Conservation (phyloP, 306 rosid species). For the Quercus engelmannii region DNA sequence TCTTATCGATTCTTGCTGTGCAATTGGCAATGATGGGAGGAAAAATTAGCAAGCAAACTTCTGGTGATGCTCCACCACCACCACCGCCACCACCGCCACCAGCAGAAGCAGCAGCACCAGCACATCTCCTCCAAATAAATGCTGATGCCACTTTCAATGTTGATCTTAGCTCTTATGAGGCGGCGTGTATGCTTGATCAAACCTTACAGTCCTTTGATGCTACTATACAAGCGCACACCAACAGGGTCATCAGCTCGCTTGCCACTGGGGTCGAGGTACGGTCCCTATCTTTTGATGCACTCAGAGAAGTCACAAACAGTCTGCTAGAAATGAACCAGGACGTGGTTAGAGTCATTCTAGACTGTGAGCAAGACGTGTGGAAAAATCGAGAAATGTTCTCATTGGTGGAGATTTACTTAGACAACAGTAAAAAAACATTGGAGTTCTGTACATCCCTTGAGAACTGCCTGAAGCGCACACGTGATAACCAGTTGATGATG, state of each 20-base stretch:
- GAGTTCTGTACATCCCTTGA: slow-evolving; percentile 72
- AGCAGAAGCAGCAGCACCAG: too few species aligned
- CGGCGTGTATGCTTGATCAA: slow-evolving; percentile 60
- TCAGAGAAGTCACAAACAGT: slow-evolving; percentile 64
- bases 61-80: slow-evolving; percentile 21
- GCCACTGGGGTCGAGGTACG: slow-evolving; percentile 53
- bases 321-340: slow-evolving; percentile 76
- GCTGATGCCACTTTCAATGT: slow-evolving; percentile 37
- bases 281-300: slow-evolving; percentile 63
- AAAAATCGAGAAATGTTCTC: slow-evolving; percentile 52
- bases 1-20: not conserved
- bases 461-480: slow-evolving; percentile 54
- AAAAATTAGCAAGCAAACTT: slow-evolving; percentile 46
- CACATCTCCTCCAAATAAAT: slow-evolving; percentile 33
- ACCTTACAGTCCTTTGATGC: slow-evolving; percentile 68
- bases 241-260: slow-evolving; percentile 60
- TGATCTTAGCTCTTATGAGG: slow-evolving; percentile 75
- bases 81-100: too few species aligned
- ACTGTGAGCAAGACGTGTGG: slow-evolving; percentile 67
- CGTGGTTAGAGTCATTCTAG: slow-evolving; percentile 61
- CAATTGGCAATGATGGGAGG: slow-evolving; percentile 65
- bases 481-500: slow-evolving; percentile 46
- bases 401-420: slow-evolving; percentile 67
- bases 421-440: slow-evolving; percentile 59
- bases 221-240: slow-evolving; percentile 57